Evolutionary conservation across 1,139 yeast genomes (phyloP), one percentile per base, ranked within the genome.

Genomic region (Zygosaccharomyces pseudobailii): DNA sequence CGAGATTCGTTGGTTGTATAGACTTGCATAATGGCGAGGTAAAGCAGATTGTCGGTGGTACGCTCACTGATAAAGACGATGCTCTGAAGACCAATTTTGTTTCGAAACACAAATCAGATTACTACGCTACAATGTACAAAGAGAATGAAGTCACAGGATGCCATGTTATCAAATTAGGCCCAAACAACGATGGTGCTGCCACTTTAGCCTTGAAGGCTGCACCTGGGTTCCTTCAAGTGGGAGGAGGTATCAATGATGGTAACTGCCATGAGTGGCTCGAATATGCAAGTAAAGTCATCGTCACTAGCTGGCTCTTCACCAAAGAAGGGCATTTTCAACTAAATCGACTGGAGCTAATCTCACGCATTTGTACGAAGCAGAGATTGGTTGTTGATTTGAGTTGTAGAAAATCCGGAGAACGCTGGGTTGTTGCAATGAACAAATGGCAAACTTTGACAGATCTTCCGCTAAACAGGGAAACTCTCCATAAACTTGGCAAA

Each of bases 1-100:
- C 97, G 0, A 75, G 76, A 50, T 94, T 87, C 69, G 79, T 92
- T 62, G 98, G 97, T 0, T 92, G 98, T 61, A 92, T 92, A 36
- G 98, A 92, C 66, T 82, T 92, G 52, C 98, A 92, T 65, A 78
- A 85, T 4, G 98, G 98, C 2, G 84, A 87, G 56, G 98, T 92
- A 53, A 94, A 92, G 63, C 98, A 92, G 66, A 92, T 92, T 45
- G 97, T 94, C 0, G 98, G 98, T 3, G 96, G 96, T 0, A 86
- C 97, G 0, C 73, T 94, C 22, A 72, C 75, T 0, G 73, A 75
- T 9, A 83, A 81, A 53, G 81, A 79, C 49, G 67, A 66, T 27
- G 50, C 59, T 3, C 49, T 58, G 17, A 60, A 59, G 20, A 94
- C 96, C 36, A 94, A 92, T 66, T 90, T 86, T 62, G 87, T 90